Base-by-base conservation (phyloP, 1,284 basidiomycete genomes). In the Pyrrhoderma noxium region DNA sequence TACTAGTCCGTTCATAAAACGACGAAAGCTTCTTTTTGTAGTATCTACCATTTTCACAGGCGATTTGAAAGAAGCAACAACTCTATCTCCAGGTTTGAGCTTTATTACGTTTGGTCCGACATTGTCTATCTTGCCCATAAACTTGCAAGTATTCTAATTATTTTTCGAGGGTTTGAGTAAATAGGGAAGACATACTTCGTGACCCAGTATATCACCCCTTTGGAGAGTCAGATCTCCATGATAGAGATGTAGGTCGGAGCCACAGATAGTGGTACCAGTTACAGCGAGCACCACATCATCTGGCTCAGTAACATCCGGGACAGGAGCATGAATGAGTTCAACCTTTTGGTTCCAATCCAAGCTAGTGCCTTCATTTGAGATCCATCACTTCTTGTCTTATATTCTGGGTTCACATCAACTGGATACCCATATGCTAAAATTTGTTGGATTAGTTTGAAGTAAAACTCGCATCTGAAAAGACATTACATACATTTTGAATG, bases 21-120 rank as follows among this genome's bases (percentile, higher is more conserved):
- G 79, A 82, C 0, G 80, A 83, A 0, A 84, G 68, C 58, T 85
- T 84, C 61, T 85, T 66, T 64, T 87, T 70, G 74, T 86, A 90
- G 64, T 77, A 88, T 40, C 71, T 62, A 67, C 88, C 90, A 40
- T 79, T 70, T 3, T 88, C 87, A 60, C 88, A 91, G 0, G 82
- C 82, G 49, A 88, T 80, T 59, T 89, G 84, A 77, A 89, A 90
- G 0, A 81, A 0, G 79, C 76, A 11, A 89, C 86, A 47, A 89
- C 84, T 9, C 84, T 75, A 58, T 89, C 77, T 13, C 85, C 85
- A 3, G 68, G 56, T 36, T 74, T 69, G 49, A 86, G 64, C 46
- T 80, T 78, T 40, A 64, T 79, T 14, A 88, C 80, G 50, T 73
- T 76, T 0, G 77, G 73, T 0, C 85, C 85, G 40, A 86, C 70